Base-by-base conservation (phyloP, 164 flowering plant species). In the Chloranthus sessilifolius region DNA sequence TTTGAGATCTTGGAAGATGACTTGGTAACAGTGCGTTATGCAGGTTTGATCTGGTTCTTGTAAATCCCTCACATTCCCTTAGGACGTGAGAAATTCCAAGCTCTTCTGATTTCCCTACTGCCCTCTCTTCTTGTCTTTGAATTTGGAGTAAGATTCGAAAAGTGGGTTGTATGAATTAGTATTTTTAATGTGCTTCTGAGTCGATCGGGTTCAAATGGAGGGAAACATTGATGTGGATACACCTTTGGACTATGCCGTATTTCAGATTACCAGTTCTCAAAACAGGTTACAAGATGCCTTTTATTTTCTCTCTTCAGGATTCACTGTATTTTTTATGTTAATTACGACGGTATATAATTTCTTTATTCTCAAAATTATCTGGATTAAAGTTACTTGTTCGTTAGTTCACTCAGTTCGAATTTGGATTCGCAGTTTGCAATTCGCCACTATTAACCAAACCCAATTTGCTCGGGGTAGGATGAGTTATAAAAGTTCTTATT, bases 181-280 rank as follows among this genome's bases (percentile, higher is more conserved):
- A 19, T 28, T 4, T 12, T 9, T 41, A 28, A 33, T 43, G 52
- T 36, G 49, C 52, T 61, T 54, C 23, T 30, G 39, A 41, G 15
- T 37, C 10, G 12, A 12, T 47, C 21, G 16, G 25, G 43, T 42
- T 47, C 26, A 54, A 54, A 83, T 83, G 91, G 81, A 66, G 12
- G 69, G 65, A 39, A 66, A 41, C 49, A 50, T 76, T 48, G 68
- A 59, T 44, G 71, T 53, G 12, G 69, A 61, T 58, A 62, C 50
- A 21, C 65, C 58, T 0, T 61, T 84, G 36, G 82, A 74, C 31
- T 84, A 70, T 71, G 81, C 71, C 43, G 69, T 61, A 39, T 67
- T 84, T 56, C 74, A 74, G 63, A 61, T 74, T 53, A 74, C 52
- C 8, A 76, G 79, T 1, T 15, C 62, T 43, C 67, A 70, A 50